Base-by-base conservation (phyloP, 2,329 filamentous ascomycete genomes). In the Fusarium secorum region DNA sequence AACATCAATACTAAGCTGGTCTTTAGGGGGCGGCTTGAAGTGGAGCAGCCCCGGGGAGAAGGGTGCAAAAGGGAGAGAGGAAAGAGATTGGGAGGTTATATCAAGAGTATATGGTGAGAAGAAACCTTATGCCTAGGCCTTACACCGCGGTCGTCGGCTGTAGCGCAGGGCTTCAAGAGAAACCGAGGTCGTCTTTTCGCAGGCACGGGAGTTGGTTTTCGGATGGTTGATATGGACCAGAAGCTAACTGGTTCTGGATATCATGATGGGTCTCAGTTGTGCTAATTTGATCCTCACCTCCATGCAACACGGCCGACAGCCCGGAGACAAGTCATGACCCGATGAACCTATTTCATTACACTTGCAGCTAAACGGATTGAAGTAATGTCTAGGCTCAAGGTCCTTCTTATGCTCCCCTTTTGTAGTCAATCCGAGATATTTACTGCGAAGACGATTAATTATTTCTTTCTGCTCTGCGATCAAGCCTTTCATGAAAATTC, bases 11-110 rank as follows among this genome's bases (percentile, higher is more conserved):
- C 30, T 42, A 51, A 45, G 42, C 35, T 42, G 63, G 60, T 42
- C 60, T 51, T 59, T 55, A 64, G 64, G 64, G 66, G 66, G 66
- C 44, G 66, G 69, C 49, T 58, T 33, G 42, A 36, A 66, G 74
- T 73, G 73, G 74, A 74, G 73, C 71, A 61, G 72, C 63, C 69
- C 72, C 71, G 71, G 72, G 51, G 65, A 71, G 69, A 75, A 76
- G 73, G 72, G 70, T 64, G 56, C 6, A 38, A 64, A 49, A 32
- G 44, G 54, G 36, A 36, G 48, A 60, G 44, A 24, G 42, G 60
- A 57, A 57, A 66, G 52, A 36, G 41, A 54, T 48, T n/a, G 13
- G 30, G 46, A 51, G 60, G 41, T 59, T 52, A 70, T 64, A 65
- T 52, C 55, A 66, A 60, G 46, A 51, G 57, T 24, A 64, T 38